A percentile compares a stretch with the other conserved stretches of the same genome.
phyloP scores from a whole-genome alignment of 768 basidiomycete genomes.

The Mycena leptocephala region DNA sequence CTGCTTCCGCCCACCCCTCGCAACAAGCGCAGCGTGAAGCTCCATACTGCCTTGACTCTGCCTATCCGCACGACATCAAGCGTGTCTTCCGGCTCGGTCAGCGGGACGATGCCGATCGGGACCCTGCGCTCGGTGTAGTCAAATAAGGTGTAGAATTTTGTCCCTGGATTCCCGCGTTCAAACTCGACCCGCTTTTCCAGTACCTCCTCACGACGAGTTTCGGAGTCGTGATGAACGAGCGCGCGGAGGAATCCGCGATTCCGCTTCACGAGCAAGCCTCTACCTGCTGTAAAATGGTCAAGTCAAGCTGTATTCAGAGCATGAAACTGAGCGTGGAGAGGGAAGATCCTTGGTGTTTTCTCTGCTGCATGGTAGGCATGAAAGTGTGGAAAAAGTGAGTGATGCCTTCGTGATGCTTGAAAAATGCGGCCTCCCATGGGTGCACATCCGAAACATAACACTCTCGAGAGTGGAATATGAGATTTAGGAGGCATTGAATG shows the following conservation, averaged over 20 bases:
- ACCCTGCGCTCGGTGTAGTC: slow-evolving; percentile 10
- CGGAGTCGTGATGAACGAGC: background rate
- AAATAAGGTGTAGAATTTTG: slow-evolving; percentile 6
- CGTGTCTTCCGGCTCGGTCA: background rate
- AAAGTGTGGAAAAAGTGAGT: too few relatives aligned
- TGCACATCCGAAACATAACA: too few relatives aligned
- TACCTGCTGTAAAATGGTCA: background rate
- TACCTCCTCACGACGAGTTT: background rate
- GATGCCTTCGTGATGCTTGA: too few relatives aligned
- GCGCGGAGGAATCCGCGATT: background rate
- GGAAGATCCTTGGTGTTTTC: too few relatives aligned
- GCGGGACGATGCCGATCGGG: slow-evolving; percentile 4
- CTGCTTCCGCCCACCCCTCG: background rate
- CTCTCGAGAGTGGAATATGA: too few relatives aligned
- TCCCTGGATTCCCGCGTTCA: slow-evolving; percentile 5
- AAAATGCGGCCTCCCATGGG: too few relatives aligned
- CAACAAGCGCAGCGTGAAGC: slow-evolving; percentile 4
- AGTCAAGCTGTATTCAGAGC: background rate
- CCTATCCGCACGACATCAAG: slow-evolving; percentile 4
- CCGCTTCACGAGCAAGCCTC: too few relatives aligned
- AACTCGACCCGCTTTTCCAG: slow-evolving; percentile 11
- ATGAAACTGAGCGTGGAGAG: too few relatives aligned
- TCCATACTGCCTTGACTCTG: slow-evolving; percentile 9
- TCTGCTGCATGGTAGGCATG: too few relatives aligned
- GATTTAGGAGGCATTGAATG: too few relatives aligned